phyloP scores from a whole-genome alignment of 495 filamentous ascomycete genomes.

The Parmelia sp. region DNA sequence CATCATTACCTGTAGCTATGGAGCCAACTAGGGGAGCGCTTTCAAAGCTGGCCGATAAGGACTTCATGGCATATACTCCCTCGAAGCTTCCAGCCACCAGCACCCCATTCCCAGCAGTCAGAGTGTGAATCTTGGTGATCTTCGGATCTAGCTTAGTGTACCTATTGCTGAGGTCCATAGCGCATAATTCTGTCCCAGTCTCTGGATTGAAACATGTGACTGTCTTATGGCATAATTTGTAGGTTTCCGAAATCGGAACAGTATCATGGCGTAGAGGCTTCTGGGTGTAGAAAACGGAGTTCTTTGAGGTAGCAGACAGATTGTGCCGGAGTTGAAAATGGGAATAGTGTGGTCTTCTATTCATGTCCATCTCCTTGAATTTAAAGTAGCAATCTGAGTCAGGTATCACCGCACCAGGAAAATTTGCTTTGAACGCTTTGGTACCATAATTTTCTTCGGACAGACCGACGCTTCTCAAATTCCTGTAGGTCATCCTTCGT shows the following conservation, averaged over 20 bases:
- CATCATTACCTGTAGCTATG: slow-evolving; percentile 52
- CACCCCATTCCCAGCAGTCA: slow-evolving; percentile 59
- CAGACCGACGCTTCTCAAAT: slow-evolving; percentile 45
- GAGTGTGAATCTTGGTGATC: slow-evolving; percentile 55
- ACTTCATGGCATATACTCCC: slow-evolving; percentile 69
- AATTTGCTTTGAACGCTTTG: slow-evolving; percentile 23
- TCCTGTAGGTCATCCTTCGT: slow-evolving; percentile 50
- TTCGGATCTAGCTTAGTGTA: slow-evolving; percentile 23
- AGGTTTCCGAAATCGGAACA: background rate
- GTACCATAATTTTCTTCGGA: slow-evolving; percentile 9
- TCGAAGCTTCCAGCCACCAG: slow-evolving; percentile 74
- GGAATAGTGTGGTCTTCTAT: slow-evolving; percentile 55
- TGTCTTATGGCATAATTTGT: background rate
- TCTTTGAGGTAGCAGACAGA: slow-evolving; percentile 64
- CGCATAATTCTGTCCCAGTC: slow-evolving; percentile 36
- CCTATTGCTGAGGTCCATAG: slow-evolving; percentile 59
- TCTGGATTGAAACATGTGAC: slow-evolving; percentile 22
- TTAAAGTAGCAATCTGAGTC: slow-evolving; percentile 56
- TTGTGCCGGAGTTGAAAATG: slow-evolving; percentile 91
- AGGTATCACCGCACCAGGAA: slow-evolving; percentile 33
- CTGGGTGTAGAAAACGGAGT: slow-evolving; percentile 70
- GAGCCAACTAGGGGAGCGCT: slow-evolving; percentile 50
- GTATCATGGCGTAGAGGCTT: slow-evolving; percentile 31
- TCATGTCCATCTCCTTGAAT: slow-evolving; percentile 64
- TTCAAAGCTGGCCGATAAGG: slow-evolving; percentile 43